Evolutionary conservation across 2,329 filamentous ascomycete genomes (phyloP), one percentile per base, ranked within the genome.

Genomic region (Onygena corvina): DNA sequence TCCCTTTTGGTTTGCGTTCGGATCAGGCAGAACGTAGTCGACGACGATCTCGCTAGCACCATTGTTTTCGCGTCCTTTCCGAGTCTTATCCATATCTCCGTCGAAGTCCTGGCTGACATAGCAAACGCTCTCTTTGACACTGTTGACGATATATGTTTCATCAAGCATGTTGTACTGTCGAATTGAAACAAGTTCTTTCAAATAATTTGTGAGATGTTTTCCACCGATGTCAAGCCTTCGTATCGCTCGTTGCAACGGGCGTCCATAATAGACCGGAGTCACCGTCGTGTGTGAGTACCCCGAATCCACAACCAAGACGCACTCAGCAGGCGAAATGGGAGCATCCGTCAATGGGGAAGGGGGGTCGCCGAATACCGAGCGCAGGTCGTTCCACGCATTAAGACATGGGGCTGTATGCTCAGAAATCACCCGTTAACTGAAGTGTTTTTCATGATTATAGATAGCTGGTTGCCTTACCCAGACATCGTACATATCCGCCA

Each of bases 121-220:
- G 62, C 86, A 94, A 0, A 84, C 81, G 3, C 83, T 76, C 63
- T 98, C 92, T 62, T 98, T 98, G 66, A 96, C 89, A 64, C 95
- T 86, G 60, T 94, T 94, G 63, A 95, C 87, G 46, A 96, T 83
- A 64, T 93, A 83, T 0, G 85, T 83, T 59, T 98, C 92, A 64
- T 94, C 89, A 54, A 92, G 81, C 80, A 98, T 89, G 63, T 95
- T 90, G 66, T 93, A 94, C 61, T 95, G 88, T 4, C 92, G 83
- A 11, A 93, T 75, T 1, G 89, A 95, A 14, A 96, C 80, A 12
- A 94, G 75, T 50, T 92, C 85, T 44, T 92, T 90, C 29, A 98
- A 74, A 63, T 94, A 84, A 64, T 96, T 96, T 18, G 90, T 95
- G 53, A 98, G 71, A 47, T 94, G 77, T 67, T 94, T 96, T 50